These are phyloP conservation scores for Pseudogymnoascus sp. DNA, from an alignment of 2,329 filamentous ascomycete genomes.

Conservation along the genomic window DNA sequence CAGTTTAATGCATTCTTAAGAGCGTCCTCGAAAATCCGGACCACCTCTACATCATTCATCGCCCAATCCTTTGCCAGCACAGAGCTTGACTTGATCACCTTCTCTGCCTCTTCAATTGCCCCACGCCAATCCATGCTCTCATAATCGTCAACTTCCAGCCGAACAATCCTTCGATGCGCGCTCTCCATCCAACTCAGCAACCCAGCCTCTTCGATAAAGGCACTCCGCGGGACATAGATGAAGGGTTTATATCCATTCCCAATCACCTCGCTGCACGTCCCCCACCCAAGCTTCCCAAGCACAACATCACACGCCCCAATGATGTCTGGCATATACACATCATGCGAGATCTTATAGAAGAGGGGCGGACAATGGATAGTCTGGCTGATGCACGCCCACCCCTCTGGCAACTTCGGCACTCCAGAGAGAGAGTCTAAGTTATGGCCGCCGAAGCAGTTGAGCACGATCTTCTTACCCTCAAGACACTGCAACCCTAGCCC, in stretches of 20 bases:
- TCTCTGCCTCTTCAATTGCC: constrained; percentile 12
- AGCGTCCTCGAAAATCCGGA: constrained; percentile 8
- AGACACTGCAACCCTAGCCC: constrained; percentile 8
- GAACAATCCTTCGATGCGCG: constrained; percentile 12
- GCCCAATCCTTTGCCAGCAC: constrained; percentile 8
- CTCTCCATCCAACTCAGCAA: constrained; percentile 15
- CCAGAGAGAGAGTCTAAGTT: constrained; percentile 9
- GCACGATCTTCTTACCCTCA: constrained; percentile 8
- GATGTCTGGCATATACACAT: constrained; percentile 16
- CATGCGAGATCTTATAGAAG: constrained; percentile 13
- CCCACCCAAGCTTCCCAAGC: constrained; percentile 16
- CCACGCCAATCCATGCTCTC: constrained; percentile 7
- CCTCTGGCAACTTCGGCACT: constrained; percentile 13
- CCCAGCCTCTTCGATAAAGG: constrained; percentile 14
- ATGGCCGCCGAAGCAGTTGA: constrained; percentile 12
- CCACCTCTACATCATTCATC: constrained; percentile 10
- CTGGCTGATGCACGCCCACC: constrained; percentile 15
- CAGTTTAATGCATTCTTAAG: constrained; percentile 9
- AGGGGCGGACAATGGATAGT: constrained; percentile 14
- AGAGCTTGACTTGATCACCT: neutral
- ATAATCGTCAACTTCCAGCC: constrained; percentile 13
- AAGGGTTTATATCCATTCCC: constrained; percentile 15
- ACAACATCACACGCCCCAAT: constrained; percentile 16
- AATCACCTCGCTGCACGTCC: constrained; percentile 16
- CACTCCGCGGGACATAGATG: constrained; percentile 15